Base-by-base conservation (phyloP, 2,329 filamentous ascomycete genomes). In the Magnaporthiopsis incrustans region DNA sequence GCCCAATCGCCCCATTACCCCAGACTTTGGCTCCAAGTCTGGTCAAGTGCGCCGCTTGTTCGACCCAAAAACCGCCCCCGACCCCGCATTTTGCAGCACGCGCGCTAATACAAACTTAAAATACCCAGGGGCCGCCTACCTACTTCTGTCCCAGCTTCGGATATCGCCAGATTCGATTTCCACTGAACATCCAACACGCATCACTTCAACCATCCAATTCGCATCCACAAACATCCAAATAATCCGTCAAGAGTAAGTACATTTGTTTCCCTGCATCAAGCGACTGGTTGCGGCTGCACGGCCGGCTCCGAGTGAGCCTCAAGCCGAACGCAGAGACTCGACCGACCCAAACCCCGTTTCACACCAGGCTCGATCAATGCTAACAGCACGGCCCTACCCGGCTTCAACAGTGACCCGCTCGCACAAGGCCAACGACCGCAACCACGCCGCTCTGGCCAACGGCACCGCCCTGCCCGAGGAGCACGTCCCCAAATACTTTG, bases 361-460 rank as follows among this genome's bases (percentile, higher is more conserved):
- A n/a, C 57, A 12, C 44, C 44, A n/a, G 44, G 4, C 18, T 33
- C 15, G 27, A 59, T 14, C 18, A 18, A 27, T 22, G 57, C 57
- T 59, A 22, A 35, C 59, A 60, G 67, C 56, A 65, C 66, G 67
- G 65, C 66, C 66, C 65, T n/a, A 33, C 11, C 11, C 38, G 2
- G 56, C 27, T 4, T 8, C 8, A 5, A 14, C 70, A 97, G 93
- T 99, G 94, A 97, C 95, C 81, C 94, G 95, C 77, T 96, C 94
- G 69, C 91, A 94, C 86, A 99, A 98, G 83, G 86, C 84, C 82
- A 96, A 92, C 80, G 92, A 96, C 78, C 93, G 93, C 79, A 90
- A 96, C 82, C 90, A 97, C 81, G 86, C 87, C 72, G 89, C 85
- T 73, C 79, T 91, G 70, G 88, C 89, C 69, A 90, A 95, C 71